Evolutionary conservation across 768 basidiomycete species (phyloP), one percentile per base, ranked within the genome.

Genomic region (Paxillus ammoniavirescens): DNA sequence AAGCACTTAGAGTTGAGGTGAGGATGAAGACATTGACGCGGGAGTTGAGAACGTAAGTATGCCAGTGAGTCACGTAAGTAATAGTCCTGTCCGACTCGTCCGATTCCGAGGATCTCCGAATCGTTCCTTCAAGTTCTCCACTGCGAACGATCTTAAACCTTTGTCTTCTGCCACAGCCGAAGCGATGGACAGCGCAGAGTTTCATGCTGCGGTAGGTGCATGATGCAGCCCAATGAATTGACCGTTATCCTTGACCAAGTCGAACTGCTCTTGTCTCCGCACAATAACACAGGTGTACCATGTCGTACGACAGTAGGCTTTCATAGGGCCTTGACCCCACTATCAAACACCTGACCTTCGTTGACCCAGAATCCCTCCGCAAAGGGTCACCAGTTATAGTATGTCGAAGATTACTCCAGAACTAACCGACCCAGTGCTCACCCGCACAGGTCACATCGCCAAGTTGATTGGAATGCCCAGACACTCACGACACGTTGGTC

Each of bases 401-500:
- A 56, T 8, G 68, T 52, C 0, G 23, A 30, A 6, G 13, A 9
- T 33, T 44, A 10, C 13, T 72, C 23, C 14, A 23, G n/a, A n/a
- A 13, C 17, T 14, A 14, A 28, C 38, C 18, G 42, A 41, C 50
- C 31, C n/a, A 28, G 28, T 33, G 23, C 40, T 42, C 15, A 36
- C 17, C 50, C 26, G 28, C 26, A 35, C 58, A 92, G 89, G 87
- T 3, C 88, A 91, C 63, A 80, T 93, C 50, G 89, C 91, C 7
- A 90, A 85, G 61, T 73, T 93, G 21, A 77, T 89, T 50, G 88
- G 88, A 15, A 89, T 87, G 86, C 91, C 90, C 0, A 77, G 76
- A 23, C 81, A 93, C 69, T 82, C 91, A 4, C 78, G 91, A 44
- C 89, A 89, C 60, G 90, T 93, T 26, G 91, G 91, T 5, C 88